Percentiles rank a stretch among this genome's conserved stretches.
phyloP scores from a whole-genome alignment of 768 basidiomycete species.

The Krasilnikovozyma curviuscula region DNA sequence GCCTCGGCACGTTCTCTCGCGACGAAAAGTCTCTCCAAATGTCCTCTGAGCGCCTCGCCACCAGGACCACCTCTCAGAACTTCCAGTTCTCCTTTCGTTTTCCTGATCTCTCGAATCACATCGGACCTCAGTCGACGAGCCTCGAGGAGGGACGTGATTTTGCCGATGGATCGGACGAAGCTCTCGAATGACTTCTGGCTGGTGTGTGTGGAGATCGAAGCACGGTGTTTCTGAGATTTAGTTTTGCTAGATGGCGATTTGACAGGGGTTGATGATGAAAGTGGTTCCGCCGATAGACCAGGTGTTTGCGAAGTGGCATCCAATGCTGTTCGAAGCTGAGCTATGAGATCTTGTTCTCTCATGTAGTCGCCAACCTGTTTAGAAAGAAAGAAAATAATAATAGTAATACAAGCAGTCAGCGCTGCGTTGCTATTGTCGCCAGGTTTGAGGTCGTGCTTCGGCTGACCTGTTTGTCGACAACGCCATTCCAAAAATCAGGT shows the following conservation, averaged over 20 bases:
- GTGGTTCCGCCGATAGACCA: slow-evolving; percentile 12
- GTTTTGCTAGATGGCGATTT: not conserved
- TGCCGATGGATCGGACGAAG: slow-evolving; percentile 66
- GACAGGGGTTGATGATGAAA: slow-evolving; percentile 40
- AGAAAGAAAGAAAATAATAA: not conserved
- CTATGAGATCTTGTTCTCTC: slow-evolving; percentile 36
- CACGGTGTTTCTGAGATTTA: too few relatives aligned
- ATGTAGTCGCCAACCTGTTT: slow-evolving; percentile 47
- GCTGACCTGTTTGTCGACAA: slow-evolving; percentile 76
- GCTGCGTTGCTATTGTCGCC: not conserved
- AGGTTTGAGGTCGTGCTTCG: not conserved
- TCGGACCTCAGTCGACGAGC: slow-evolving; percentile 81
- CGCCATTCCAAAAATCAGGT: slow-evolving; percentile 91
- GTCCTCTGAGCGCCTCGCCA: slow-evolving; percentile 1
- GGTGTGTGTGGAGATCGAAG: slow-evolving; percentile 62
- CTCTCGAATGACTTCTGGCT: slow-evolving; percentile 70
- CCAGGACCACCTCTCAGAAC: too few relatives aligned
- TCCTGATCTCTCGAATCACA: slow-evolving; percentile 71
- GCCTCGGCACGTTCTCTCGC: not conserved
- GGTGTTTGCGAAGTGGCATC: slow-evolving; percentile 8
- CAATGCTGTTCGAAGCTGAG: slow-evolving; percentile 16
- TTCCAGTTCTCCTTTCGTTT: slow-evolving; percentile 38
- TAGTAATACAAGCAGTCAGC: not conserved
- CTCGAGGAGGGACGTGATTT: slow-evolving; percentile 65
- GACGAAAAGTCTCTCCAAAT: slow-evolving; percentile 7